Evolutionary conservation across 495 filamentous ascomycete genomes (phyloP).

Genomic region (Aspergillus carlsbadensis): DNA sequence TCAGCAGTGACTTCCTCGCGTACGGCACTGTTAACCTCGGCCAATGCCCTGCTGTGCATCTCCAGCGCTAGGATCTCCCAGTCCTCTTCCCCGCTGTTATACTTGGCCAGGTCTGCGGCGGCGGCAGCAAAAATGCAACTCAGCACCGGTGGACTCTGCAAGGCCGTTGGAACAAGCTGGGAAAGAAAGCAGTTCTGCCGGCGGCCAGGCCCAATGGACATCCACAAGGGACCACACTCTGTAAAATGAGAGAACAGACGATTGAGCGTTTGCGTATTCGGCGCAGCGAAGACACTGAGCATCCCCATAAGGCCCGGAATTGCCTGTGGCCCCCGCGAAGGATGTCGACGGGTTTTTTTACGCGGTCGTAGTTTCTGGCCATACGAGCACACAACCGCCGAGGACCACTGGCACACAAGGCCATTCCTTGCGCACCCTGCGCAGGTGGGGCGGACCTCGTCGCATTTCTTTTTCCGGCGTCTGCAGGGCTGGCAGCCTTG

Average conservation of each 20-base stretch:
- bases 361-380: not conserved
- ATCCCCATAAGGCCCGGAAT: conserved; percentile 8
- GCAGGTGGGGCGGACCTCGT: not conserved
- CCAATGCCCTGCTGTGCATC: not conserved
- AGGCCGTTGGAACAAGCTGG: conserved; percentile 14
- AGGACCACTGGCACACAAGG: conserved; percentile 31
- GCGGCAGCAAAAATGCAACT: conserved; percentile 18
- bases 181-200: conserved; percentile 9
- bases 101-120: conserved; percentile 22
- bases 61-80: conserved; percentile 1
- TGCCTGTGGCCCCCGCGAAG: not conserved
- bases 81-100: conserved; percentile 5
- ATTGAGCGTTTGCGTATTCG: conserved; percentile 3
- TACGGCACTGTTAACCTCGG: not conserved
- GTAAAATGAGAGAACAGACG: conserved; percentile 20
- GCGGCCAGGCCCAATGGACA: conserved; percentile 13
- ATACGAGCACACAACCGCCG: not conserved
- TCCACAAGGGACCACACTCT: conserved; percentile 17
- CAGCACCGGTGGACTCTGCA: conserved; percentile 14
- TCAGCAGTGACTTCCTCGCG: not conserved
- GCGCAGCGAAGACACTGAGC: conserved; percentile 19
- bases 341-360: not conserved
- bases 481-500: too few relatives aligned
- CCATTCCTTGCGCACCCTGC: conserved; percentile 35
- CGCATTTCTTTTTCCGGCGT: too few relatives aligned